Evolutionary conservation across 2,329 filamentous ascomycete genomes (phyloP), one percentile per base, ranked within the genome.

Genomic region (Colletotrichum tanaceti): DNA sequence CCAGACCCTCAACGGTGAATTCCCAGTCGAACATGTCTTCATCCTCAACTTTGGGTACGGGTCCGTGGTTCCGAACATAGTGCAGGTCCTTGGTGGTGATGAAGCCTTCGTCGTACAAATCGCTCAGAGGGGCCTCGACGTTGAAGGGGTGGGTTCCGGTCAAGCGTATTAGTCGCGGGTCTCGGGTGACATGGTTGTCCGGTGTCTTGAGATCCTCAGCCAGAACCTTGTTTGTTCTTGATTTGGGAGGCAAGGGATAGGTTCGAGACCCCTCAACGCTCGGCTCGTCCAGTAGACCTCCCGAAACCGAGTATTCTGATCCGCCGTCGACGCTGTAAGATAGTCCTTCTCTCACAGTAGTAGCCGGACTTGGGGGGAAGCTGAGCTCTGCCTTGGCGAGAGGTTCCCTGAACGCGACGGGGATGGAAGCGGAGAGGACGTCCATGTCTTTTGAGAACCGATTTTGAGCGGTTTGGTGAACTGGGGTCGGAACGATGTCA

Each of bases 101-200:
- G 76, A 97, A 97, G 0, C 94, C 93, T 81, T 87, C 83, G 53
- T 95, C 86, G 78, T 90, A 97, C 1, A 97, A 83, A 18, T 89
- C 89, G 63, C 88, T 92, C 10, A 98, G 81, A 0, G 94, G 94
- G 11, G 94, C 87, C 79, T 98, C 94, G 57, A 92, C 91, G 74
- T 98, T 98, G 83, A 97, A 97, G 1, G 94, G 94, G 78, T 97
- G 94, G 6, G 93, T 87, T 28, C 94, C 94, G 13, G 94, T 98
- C 16, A 98, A 83, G 58, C 94, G 87, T 72, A 98, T 96, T 18
- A 98, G 83, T 47, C 94, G 87, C 1, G 91, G 84, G 79, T 97
- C 94, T 77, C 94, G 86, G 24, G 90, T 85, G 22, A 98, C 92
- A 82, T 95, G 93, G 72, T 80, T 83, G 75, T 98, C 94, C 10